These are phyloP conservation scores for Solanum peruvianum DNA, from an alignment of 257 asterid genomes.

Conservation along the genomic window DNA sequence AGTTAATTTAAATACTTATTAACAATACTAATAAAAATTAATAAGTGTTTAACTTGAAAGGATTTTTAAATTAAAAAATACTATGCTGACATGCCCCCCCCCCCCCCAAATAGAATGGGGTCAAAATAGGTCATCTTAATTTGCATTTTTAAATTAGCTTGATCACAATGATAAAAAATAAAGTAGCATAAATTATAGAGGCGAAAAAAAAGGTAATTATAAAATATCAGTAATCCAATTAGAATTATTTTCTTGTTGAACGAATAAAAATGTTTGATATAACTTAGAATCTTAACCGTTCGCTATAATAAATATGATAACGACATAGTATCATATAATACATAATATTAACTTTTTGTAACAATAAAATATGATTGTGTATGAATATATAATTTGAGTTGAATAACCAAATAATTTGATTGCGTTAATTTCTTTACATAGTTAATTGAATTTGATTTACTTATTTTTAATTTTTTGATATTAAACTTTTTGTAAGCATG, in stretches of 20 bases:
- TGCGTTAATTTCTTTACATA: too few species aligned
- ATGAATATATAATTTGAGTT: not conserved
- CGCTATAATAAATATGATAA: not conserved
- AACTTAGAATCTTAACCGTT: too few species aligned
- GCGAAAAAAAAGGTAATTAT: not conserved
- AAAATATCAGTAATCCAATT: not conserved
- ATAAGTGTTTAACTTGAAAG: not conserved
- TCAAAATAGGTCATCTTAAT: not conserved
- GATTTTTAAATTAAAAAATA: not conserved
- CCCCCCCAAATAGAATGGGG: not conserved
- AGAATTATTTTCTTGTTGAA: not conserved
- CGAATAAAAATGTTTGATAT: not conserved
- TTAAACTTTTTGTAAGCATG: not conserved
- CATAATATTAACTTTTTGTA: not conserved
- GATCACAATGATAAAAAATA: not conserved
- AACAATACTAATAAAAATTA: not conserved
- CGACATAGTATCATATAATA: too few species aligned
- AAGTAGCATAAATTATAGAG: not conserved
- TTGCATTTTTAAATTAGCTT: not conserved
- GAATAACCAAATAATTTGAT: not conserved
- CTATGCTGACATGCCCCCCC: not conserved
- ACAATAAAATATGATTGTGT: not conserved
- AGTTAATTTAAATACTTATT: not conserved
- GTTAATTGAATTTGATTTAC: rapidly evolving
- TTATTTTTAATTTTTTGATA: too few species aligned